Evolutionary conservation across 2,329 filamentous ascomycete genomes (phyloP), one percentile per base, ranked within the genome.

Genomic region (Pseudopithomyces maydicus): DNA sequence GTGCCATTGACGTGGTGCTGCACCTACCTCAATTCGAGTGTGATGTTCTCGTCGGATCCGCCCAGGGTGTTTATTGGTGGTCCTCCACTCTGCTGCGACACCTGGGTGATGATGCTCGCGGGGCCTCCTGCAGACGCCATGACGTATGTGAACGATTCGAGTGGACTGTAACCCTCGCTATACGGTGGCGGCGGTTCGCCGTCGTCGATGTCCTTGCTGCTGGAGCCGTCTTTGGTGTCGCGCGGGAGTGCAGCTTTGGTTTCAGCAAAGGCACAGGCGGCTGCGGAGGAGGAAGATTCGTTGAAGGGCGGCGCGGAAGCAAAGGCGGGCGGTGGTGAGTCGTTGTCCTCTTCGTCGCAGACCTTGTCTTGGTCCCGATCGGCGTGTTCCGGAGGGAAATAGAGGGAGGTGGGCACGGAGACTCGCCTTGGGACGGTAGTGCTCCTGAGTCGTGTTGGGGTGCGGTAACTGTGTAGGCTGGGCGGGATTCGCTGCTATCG

Each of bases 61-160:
- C 91, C 92, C 59, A 98, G 83, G 54, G 91, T 90, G 78, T 95
- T 96, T 68, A 97, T 87, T 36, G 93, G 90, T 69, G 92, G 90
- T 20, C 85, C 93, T 65, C 90, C 90, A 56, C 70, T 72, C 22
- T 68, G 65, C 79, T 99, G 95, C 76, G 96, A 93, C 69, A 99
- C 95, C 82, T 99, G 95, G 79, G 95, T 99, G 81, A 99, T 96
- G 75, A 99, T 97, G 86, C 95, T 98, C 82, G 93, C 90, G 69
- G 93, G 91, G 81, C 93, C 94, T 84, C 94, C 94, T 80, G 94
- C 93, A 77, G 92, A 91, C 80, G 95, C 93, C 95, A 99, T 99
- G 76, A 97, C 87, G 86, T 96, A 99, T 69, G 90, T 89, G 74
- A 99, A 99, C 56, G 92, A 91, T 59, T 90, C 85, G 76, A 99